These are phyloP conservation scores for Begonia loranthoides DNA, from an alignment of 306 rosid species.

Conservation along the genomic window DNA sequence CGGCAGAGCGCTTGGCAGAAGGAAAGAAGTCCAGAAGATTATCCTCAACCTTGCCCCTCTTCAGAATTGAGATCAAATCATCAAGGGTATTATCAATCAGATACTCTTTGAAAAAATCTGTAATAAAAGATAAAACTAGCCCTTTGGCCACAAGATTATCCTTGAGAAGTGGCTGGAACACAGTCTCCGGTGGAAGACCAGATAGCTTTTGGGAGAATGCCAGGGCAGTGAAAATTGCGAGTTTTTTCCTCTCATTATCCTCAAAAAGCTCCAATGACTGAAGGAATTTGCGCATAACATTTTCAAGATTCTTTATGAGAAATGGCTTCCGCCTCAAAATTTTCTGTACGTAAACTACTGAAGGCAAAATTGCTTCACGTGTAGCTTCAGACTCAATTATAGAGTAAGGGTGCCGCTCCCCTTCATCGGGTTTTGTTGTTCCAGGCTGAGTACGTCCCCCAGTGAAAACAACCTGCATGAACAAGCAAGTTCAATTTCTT, in stretches of 20 bases:
- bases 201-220: slow-evolving; percentile 99
- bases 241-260: slow-evolving; percentile 95
- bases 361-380: slow-evolving; percentile 79
- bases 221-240: slow-evolving; percentile 98
- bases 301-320: slow-evolving; percentile 97
- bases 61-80: slow-evolving; percentile 90
- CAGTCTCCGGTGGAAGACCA: slow-evolving; percentile 98
- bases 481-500: neutral
- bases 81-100: slow-evolving; percentile 92
- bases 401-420: slow-evolving; percentile 95
- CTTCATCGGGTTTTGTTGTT: slow-evolving; percentile 99
- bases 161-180: slow-evolving; percentile 92
- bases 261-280: slow-evolving; percentile 97
- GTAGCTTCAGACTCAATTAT: slow-evolving; percentile 70
- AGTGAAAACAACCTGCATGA: slow-evolving; percentile 77
- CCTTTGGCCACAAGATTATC: slow-evolving; percentile 99
- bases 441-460: slow-evolving; percentile 99
- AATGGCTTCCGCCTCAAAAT: slow-evolving; percentile 88
- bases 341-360: slow-evolving; percentile 86
- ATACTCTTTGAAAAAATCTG: slow-evolving; percentile 95
- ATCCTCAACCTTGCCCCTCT: slow-evolving; percentile 93
- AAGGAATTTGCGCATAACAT: slow-evolving; percentile 91
- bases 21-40: slow-evolving; percentile 85
- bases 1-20: slow-evolving; percentile 68
- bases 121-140: slow-evolving; percentile 83